A percentile compares a stretch with the other conserved stretches of the same genome.
These are phyloP conservation scores for Conringia planisiliqua DNA, from an alignment of 345 rosid species.

Conservation along the genomic window DNA sequence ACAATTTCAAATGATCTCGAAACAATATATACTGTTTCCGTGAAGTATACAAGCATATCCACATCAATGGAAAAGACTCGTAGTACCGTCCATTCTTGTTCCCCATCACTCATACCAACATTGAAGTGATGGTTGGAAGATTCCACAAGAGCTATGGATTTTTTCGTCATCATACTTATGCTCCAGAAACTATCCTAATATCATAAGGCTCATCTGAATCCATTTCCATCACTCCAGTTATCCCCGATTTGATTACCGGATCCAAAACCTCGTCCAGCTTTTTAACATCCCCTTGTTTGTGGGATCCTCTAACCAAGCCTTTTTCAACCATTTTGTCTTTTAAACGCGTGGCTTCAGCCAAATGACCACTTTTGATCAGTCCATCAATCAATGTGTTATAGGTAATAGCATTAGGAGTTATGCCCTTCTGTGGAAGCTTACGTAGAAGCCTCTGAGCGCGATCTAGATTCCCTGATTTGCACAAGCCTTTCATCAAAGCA, in stretches of 20 bases:
- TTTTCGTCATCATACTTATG: not conserved
- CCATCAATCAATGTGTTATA: slow-evolving; percentile 55
- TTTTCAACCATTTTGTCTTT: slow-evolving; percentile 45
- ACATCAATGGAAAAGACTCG: not conserved
- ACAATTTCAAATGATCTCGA: not conserved
- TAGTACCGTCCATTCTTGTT: slow-evolving; percentile 2
- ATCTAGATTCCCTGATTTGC: slow-evolving; percentile 51
- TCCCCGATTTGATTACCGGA: slow-evolving; percentile 27
- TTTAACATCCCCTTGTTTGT: slow-evolving; percentile 35
- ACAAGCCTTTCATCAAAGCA: slow-evolving; percentile 62
- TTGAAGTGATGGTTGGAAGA: not conserved
- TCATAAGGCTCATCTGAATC: slow-evolving; percentile 6
- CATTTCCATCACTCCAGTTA: not conserved
- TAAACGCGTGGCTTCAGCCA: slow-evolving; percentile 49
- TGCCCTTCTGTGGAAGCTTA: slow-evolving; percentile 54
- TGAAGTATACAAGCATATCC: not conserved
- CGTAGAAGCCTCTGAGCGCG: slow-evolving; percentile 56
- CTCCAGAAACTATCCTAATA: slow-evolving; percentile 19
- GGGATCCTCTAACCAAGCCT: slow-evolving; percentile 45
- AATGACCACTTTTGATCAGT: slow-evolving; percentile 42
- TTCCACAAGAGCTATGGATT: not conserved
- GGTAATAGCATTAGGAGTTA: slow-evolving; percentile 50
- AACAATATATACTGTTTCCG: not conserved
- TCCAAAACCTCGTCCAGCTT: slow-evolving; percentile 29
- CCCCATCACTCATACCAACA: not conserved